A percentile compares a stretch with the other conserved stretches of the same genome.
These are phyloP conservation scores for Neopestalotiopsis sp. DNA, from an alignment of 2,329 filamentous ascomycete species.

Conservation along the genomic window DNA sequence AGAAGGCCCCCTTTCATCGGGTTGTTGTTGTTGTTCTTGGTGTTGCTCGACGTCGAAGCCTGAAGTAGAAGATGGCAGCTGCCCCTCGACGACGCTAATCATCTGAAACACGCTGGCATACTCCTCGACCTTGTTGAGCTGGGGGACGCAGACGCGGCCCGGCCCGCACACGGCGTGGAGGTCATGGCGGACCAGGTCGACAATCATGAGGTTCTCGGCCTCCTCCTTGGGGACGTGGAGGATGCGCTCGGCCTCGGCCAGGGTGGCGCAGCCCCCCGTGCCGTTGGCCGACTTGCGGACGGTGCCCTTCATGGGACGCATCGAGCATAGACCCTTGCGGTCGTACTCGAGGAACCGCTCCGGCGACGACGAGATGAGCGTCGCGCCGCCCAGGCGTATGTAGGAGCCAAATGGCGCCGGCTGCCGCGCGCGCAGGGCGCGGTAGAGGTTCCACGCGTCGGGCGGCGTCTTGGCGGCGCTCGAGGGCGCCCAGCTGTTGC, in stretches of 20 bases:
- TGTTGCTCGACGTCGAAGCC: too few species aligned
- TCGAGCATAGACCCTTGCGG: constrained; percentile 65
- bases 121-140: constrained; percentile 86
- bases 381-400: constrained; percentile 70
- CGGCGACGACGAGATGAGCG: constrained; percentile 82
- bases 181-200: constrained; percentile 94
- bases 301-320: constrained; percentile 96
- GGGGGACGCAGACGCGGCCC: constrained; percentile 73
- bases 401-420: constrained; percentile 88
- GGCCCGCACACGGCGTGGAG: constrained; percentile 83
- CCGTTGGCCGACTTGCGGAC: constrained; percentile 72
- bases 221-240: constrained; percentile 86
- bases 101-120: constrained; percentile 92
- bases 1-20: constrained; percentile 17
- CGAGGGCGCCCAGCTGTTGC: constrained; percentile 26
- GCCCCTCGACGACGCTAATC: constrained; percentile 83
- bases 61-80: constrained; percentile 43
- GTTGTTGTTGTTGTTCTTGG: too few species aligned
- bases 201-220: constrained; percentile 98
- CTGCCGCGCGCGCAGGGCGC: constrained; percentile 70
- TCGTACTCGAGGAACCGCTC: constrained; percentile 79
- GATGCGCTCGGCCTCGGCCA: constrained; percentile 73
- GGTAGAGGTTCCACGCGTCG: constrained; percentile 72
- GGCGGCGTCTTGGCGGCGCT: constrained; percentile 23
- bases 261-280: constrained; percentile 57